phyloP scores from a whole-genome alignment of 2,329 filamentous ascomycete species.

The Bipolaris victoriae region DNA sequence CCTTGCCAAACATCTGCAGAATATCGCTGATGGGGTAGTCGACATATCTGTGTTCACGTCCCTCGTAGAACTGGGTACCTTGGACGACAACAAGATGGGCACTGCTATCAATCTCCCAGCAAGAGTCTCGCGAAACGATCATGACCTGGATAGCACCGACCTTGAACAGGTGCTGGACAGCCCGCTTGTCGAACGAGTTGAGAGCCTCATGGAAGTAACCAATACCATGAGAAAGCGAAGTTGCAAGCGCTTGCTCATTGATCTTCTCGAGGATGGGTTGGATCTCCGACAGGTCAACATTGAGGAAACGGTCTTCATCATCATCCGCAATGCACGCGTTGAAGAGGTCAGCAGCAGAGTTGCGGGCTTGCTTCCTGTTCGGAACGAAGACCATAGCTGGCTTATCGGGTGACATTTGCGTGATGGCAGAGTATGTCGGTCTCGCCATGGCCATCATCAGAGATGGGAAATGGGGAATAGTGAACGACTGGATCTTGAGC shows the following conservation, averaged over 20 bases:
- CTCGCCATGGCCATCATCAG: constrained; percentile 99
- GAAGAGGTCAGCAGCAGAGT: constrained; percentile 84
- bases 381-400: constrained; percentile 92
- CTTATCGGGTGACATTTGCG: constrained; percentile 86
- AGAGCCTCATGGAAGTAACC: constrained; percentile 97
- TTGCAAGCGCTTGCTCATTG: constrained; percentile 83
- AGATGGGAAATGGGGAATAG: constrained; percentile 94
- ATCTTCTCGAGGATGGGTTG: constrained; percentile 80
- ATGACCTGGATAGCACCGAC: constrained; percentile 90
- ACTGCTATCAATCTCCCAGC: constrained; percentile 89
- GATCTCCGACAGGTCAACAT: constrained; percentile 82
- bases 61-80: constrained; percentile 98
- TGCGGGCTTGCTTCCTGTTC: constrained; percentile 88
- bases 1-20: constrained; percentile 97
- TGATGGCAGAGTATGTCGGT: constrained; percentile 86
- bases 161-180: constrained; percentile 89
- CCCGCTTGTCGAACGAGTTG: constrained; percentile 85
- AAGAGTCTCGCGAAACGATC: constrained; percentile 82
- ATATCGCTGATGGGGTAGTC: constrained; percentile 95
- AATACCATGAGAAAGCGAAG: constrained; percentile 90
- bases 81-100: constrained; percentile 94
- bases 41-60: constrained; percentile 93
- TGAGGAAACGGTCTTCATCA: constrained; percentile 91
- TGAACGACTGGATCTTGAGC: constrained; percentile 93
- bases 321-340: constrained; percentile 88